Evolutionary conservation across 768 basidiomycete genomes (phyloP).

Genomic region (Tricholoma sp.): DNA sequence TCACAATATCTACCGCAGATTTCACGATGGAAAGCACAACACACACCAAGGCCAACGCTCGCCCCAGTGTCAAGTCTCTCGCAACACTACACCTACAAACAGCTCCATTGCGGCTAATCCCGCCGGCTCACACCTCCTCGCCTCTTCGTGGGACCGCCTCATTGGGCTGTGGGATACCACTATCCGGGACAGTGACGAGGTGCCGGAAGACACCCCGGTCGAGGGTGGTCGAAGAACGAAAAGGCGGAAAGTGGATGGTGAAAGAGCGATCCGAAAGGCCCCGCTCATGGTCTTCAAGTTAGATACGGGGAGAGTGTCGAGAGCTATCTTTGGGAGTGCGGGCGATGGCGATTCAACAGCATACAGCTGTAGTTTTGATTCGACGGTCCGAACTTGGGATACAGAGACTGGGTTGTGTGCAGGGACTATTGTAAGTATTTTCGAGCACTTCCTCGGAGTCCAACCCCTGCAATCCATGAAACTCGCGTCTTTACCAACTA

Average conservation of each 20-base stretch:
- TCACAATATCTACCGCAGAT: constrained; percentile 19
- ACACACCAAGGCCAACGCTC: no score
- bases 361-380: constrained; percentile 84
- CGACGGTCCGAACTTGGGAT: constrained; percentile 74
- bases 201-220: no score
- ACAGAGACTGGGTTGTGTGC: no score
- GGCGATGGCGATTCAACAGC: constrained; percentile 32
- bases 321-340: no score
- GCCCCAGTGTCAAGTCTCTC: constrained; percentile 49
- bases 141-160: constrained; percentile 82
- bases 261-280: no score
- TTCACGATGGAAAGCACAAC: no score
- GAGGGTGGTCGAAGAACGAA: no score
- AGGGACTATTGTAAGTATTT: no score
- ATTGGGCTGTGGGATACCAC: constrained; percentile 76
- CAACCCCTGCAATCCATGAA: neutral
- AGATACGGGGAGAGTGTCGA: constrained; percentile 73
- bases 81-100: constrained; percentile 84
- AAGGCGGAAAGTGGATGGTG: no score
- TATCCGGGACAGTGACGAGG: no score
- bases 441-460: no score
- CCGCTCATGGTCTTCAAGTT: constrained; percentile 70
- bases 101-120: no score
- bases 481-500: constrained; percentile 20
- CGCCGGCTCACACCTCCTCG: constrained; percentile 67